Percentiles rank a stretch among this genome's conserved stretches.
These are phyloP conservation scores for Amoeboaphelidium protococcarum DNA, from an alignment of 371 early-diverging fungal species.

Conservation along the genomic window DNA sequence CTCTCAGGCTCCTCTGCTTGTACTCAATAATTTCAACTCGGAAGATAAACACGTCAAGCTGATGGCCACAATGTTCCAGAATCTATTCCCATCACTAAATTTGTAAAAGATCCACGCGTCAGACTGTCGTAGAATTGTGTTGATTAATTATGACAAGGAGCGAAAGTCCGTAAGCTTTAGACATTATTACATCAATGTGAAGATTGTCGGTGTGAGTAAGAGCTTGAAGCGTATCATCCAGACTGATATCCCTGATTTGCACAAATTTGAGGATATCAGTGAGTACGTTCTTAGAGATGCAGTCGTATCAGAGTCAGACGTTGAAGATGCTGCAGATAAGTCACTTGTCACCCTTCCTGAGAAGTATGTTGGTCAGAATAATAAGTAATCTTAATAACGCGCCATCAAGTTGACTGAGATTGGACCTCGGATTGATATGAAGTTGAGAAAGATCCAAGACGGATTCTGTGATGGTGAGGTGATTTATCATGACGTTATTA, in stretches of 20 bases:
- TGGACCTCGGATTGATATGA: constrained; percentile 71
- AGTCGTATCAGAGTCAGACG: constrained; percentile 63
- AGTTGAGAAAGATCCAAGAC: constrained; percentile 63
- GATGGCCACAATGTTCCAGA: constrained; percentile 76
- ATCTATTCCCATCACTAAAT: constrained; percentile 83
- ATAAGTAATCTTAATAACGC: constrained; percentile 33
- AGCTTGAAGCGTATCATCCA: constrained; percentile 49
- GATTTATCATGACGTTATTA: constrained; percentile 29
- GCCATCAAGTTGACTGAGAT: constrained; percentile 62
- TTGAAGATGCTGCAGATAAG: constrained; percentile 54
- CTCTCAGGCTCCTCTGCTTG: constrained; percentile 47
- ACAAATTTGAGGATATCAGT: constrained; percentile 55
- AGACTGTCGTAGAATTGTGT: constrained; percentile 63
- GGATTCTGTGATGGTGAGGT: constrained; percentile 83
- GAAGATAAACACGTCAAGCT: constrained; percentile 58
- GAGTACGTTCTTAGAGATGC: constrained; percentile 69
- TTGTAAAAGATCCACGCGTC: constrained; percentile 68
- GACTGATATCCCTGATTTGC: constrained; percentile 45
- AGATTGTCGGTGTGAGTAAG: constrained; percentile 58
- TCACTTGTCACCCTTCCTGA: constrained; percentile 47
- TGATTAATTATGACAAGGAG: constrained; percentile 65
- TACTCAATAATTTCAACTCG: constrained; percentile 67
- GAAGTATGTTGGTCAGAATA: constrained; percentile 36
- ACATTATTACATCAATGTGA: constrained; percentile 67
- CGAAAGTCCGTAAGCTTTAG: constrained; percentile 61